Conservation (phyloP, 1,139 yeast species). For the Zygosaccharomyces sapae region DNA sequence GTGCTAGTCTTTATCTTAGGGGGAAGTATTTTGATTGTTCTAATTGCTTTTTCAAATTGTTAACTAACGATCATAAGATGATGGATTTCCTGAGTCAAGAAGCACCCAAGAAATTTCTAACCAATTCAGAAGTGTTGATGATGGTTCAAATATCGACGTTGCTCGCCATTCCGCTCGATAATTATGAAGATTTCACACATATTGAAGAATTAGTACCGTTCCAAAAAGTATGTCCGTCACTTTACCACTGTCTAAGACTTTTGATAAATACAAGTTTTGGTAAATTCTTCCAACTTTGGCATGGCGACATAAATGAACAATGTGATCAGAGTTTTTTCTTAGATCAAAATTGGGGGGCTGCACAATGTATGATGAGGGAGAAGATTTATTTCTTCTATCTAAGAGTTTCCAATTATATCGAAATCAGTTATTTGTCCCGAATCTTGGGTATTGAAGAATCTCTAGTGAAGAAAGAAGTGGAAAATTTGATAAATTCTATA, state of each 20-base stretch:
- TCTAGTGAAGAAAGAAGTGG: slow-evolving; percentile 20
- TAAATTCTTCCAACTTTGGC: slow-evolving; percentile 27
- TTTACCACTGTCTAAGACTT: slow-evolving; percentile 19
- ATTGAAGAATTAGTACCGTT: slow-evolving; percentile 19
- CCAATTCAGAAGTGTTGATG: slow-evolving; percentile 20
- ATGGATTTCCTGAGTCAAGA: slow-evolving; percentile 9
- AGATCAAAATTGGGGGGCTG: slow-evolving; percentile 20
- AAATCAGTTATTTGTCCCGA: slow-evolving; percentile 28
- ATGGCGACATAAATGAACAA: slow-evolving; percentile 15
- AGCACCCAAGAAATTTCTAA: slow-evolving; percentile 14
- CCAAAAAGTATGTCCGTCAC: slow-evolving; percentile 15
- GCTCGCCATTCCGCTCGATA: slow-evolving; percentile 29
- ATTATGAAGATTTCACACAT: slow-evolving; percentile 24
- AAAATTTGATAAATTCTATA: slow-evolving; percentile 18
- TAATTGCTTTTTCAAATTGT: slow-evolving; percentile 20
- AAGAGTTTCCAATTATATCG: slow-evolving; percentile 24
- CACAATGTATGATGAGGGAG: slow-evolving; percentile 23
- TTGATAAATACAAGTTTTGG: slow-evolving; percentile 26
- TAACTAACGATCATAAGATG: slow-evolving; percentile 19
- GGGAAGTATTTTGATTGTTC: slow-evolving; percentile 27
- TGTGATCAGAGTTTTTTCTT: slow-evolving; percentile 24
- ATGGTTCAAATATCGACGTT: slow-evolving; percentile 27
- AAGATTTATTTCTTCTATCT: slow-evolving; percentile 32
- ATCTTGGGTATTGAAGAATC: slow-evolving; percentile 22
- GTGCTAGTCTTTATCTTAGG: slow-evolving; percentile 23